A percentile compares a stretch with the other conserved stretches of the same genome.
Evolutionary conservation across 164 flowering plant species (phyloP).

Genomic region (Sextonia rubra): DNA sequence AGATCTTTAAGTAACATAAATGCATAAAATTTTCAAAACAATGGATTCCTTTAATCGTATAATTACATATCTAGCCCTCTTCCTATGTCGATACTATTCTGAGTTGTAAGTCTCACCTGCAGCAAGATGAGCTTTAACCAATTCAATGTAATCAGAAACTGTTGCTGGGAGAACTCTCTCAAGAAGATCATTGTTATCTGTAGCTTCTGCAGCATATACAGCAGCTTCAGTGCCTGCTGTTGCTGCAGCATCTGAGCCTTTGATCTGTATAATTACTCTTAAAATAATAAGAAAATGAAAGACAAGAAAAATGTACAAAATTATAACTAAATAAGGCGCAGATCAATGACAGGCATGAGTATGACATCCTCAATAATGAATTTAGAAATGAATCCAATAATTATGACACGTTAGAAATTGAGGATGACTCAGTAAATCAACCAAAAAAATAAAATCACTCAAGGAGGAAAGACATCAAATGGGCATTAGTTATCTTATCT

Average conservation of each 20-base stretch:
- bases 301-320: not conserved
- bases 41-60: not conserved
- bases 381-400: not conserved
- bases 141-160: constrained; percentile 66
- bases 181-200: constrained; percentile 77
- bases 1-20: not conserved
- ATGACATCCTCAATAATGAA: no score
- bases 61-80: not conserved
- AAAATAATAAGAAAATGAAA: constrained; percentile 3
- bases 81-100: not conserved
- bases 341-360: no score
- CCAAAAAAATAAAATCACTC: no score
- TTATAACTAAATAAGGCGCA: not conserved
- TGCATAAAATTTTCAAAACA: not conserved
- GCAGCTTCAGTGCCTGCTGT: constrained; percentile 85
- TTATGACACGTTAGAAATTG: no score
- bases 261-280: constrained; percentile 40
- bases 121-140: constrained; percentile 79
- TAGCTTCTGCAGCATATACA: constrained; percentile 93
- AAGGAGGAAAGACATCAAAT: no score
- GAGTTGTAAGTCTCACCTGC: constrained; percentile 47
- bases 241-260: constrained; percentile 91
- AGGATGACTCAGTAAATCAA: no score
- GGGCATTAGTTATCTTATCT: no score
- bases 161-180: constrained; percentile 83